Evolutionary conservation across 1,139 yeast species (phyloP).

Genomic region (Yamadazyma conglobata): DNA sequence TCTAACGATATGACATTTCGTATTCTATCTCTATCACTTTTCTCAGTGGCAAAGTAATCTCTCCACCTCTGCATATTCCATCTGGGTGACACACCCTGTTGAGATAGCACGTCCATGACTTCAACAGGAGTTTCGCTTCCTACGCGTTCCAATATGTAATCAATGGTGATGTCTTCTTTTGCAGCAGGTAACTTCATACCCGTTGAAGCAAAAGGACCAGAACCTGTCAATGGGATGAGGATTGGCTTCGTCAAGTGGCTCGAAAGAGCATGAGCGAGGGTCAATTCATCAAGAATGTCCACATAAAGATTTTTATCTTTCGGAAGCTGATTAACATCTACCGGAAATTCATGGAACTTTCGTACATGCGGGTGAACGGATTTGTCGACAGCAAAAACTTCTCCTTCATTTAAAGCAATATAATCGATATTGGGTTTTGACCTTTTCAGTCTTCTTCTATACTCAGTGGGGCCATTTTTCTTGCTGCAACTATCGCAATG

Average conservation of each 20-base stretch:
- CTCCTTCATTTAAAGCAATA: constrained; percentile 77
- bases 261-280: constrained; percentile 31
- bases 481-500: constrained; percentile 53
- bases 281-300: constrained; percentile 25
- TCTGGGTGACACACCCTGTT: constrained; percentile 54
- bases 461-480: constrained; percentile 50
- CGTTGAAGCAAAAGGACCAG: constrained; percentile 13
- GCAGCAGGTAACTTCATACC: constrained; percentile 40
- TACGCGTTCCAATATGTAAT: constrained; percentile 53
- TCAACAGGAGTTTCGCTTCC: constrained; percentile 68
- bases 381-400: constrained; percentile 53
- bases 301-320: constrained; percentile 11
- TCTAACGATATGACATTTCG: constrained; percentile 82
- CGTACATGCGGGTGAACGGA: constrained; percentile 62
- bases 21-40: constrained; percentile 55
- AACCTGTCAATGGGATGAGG: constrained; percentile 21
- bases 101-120: constrained; percentile 89
- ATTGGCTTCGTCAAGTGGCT: constrained; percentile 27
- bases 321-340: constrained; percentile 13
- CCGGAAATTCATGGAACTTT: constrained; percentile 25
- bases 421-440: constrained; percentile 61
- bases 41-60: constrained; percentile 56
- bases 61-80: constrained; percentile 79
- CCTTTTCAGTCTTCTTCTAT: constrained; percentile 56
- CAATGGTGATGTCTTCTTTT: constrained; percentile 45